Conservation (phyloP, 345 rosid species). For the Raphanus sativus region DNA sequence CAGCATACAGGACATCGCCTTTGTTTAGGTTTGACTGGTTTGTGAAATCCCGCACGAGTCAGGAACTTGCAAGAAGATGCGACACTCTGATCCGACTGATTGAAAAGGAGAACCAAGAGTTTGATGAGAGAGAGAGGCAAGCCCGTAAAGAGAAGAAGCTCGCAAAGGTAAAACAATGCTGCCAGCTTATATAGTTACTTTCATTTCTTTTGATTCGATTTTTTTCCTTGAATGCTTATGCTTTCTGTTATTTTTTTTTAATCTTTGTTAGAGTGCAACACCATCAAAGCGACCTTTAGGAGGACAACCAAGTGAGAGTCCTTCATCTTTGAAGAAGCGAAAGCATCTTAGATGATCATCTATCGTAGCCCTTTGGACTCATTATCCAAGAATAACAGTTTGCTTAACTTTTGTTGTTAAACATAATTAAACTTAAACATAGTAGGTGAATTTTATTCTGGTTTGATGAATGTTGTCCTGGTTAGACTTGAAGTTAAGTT, state of each 20-base stretch:
- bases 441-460: not conserved
- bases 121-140: constrained; percentile 94
- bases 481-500: not conserved
- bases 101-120: constrained; percentile 98
- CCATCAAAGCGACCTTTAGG: constrained; percentile 74
- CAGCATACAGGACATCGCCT: constrained; percentile 90
- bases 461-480: constrained; percentile 17
- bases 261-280: constrained; percentile 42
- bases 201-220: constrained; percentile 12
- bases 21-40: constrained; percentile 98
- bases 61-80: constrained; percentile 94
- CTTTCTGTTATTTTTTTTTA: not conserved
- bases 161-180: constrained; percentile 62
- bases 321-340: constrained; percentile 63
- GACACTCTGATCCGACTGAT: constrained; percentile 94
- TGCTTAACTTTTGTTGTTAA: constrained; percentile 1
- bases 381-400: not conserved
- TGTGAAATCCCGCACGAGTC: constrained; percentile 98
- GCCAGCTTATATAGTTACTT: not conserved
- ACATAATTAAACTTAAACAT: not conserved
- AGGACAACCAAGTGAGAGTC: constrained; percentile 75
- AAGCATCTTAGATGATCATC: constrained; percentile 72
- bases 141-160: constrained; percentile 99
- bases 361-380: constrained; percentile 19
- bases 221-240: not conserved